Conservation (phyloP, 2,329 filamentous ascomycete species). For the Exophiala calicioides region DNA sequence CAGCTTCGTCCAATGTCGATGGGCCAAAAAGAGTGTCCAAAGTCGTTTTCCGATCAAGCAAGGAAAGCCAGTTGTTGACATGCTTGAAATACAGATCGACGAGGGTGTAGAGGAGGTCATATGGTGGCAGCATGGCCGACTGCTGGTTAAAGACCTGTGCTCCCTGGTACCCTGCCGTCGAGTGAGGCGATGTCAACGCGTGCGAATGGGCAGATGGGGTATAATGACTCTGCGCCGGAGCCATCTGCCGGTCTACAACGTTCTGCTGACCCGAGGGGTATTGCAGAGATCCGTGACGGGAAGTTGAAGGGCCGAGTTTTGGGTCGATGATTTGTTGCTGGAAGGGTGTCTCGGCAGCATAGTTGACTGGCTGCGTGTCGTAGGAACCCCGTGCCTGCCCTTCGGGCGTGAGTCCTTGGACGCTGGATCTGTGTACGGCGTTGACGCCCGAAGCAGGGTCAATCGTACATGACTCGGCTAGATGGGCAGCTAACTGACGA, state of each 20-base stretch:
- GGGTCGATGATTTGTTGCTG: slow-evolving; percentile 27
- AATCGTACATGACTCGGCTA: slow-evolving; percentile 26
- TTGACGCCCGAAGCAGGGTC: neutral
- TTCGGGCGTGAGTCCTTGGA: slow-evolving; percentile 11
- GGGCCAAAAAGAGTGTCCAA: slow-evolving; percentile 80
- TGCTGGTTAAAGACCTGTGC: slow-evolving; percentile 37
- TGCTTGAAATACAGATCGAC: slow-evolving; percentile 79
- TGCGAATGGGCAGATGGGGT: slow-evolving; percentile 28
- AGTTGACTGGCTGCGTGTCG: slow-evolving; percentile 14
- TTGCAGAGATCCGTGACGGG: slow-evolving; percentile 26
- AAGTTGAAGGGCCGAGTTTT: slow-evolving; percentile 17
- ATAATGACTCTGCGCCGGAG: slow-evolving; percentile 23
- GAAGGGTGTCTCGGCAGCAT: slow-evolving; percentile 10
- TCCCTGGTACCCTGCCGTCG: slow-evolving; percentile 21
- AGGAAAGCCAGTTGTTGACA: slow-evolving; percentile 83
- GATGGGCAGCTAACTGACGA: slow-evolving; percentile 29
- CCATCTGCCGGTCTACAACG: slow-evolving; percentile 16
- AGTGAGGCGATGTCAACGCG: slow-evolving; percentile 30
- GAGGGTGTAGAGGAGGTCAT: slow-evolving; percentile 70
- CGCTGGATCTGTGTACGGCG: slow-evolving; percentile 3
- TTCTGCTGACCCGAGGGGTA: slow-evolving; percentile 15
- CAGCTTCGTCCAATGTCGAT: slow-evolving; percentile 68
- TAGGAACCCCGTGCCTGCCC: slow-evolving; percentile 11
- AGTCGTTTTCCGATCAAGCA: slow-evolving; percentile 81
- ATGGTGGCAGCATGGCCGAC: slow-evolving; percentile 60